Percentiles rank a stretch among this genome's conserved stretches.
These are phyloP conservation scores for Dactylonectria macrodidyma DNA, from an alignment of 2,329 filamentous ascomycete species.

Conservation along the genomic window DNA sequence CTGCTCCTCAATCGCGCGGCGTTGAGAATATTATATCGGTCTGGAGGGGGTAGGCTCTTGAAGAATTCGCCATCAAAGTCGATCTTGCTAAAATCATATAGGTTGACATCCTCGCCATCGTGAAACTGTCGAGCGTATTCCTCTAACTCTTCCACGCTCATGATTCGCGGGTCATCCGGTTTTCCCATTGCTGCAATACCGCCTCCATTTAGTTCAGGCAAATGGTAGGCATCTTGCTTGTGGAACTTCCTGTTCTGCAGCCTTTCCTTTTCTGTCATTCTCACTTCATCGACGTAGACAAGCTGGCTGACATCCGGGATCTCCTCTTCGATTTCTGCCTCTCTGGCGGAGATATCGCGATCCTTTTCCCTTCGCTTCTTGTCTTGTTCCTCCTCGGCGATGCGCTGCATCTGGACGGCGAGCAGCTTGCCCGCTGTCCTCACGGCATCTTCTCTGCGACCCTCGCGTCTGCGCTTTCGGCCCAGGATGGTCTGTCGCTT, in stretches of 20 bases:
- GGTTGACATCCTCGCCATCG: slow-evolving; percentile 88
- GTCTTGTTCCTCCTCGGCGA: slow-evolving; percentile 86
- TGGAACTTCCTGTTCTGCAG: slow-evolving; percentile 82
- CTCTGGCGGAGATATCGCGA: slow-evolving; percentile 57
- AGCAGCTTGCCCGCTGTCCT: slow-evolving; percentile 92
- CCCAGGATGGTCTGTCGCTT: slow-evolving; percentile 92
- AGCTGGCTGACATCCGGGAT: slow-evolving; percentile 78
- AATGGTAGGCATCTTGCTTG: slow-evolving; percentile 95
- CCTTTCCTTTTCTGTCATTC: slow-evolving; percentile 84
- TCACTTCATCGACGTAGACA: slow-evolving; percentile 92
- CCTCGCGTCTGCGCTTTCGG: slow-evolving; percentile 86
- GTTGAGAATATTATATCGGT: slow-evolving; percentile 98
- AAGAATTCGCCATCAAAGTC: slow-evolving; percentile 98
- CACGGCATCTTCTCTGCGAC: slow-evolving; percentile 91
- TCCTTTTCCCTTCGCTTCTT: slow-evolving; percentile 69
- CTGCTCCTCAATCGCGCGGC: slow-evolving; percentile 90
- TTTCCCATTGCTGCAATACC: slow-evolving; percentile 89
- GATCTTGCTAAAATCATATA: slow-evolving; percentile 98
- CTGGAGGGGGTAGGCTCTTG: slow-evolving; percentile 87
- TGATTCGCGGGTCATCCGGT: slow-evolving; percentile 93
- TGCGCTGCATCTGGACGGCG: slow-evolving; percentile 93
- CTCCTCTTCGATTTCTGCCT: slow-evolving; percentile 72
- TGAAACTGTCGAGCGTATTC: slow-evolving; percentile 95
- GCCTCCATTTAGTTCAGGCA: slow-evolving; percentile 86
- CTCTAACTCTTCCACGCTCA: slow-evolving; percentile 95